These are phyloP conservation scores for Aspergillus funiculosus DNA, from an alignment of 495 filamentous ascomycete species.

Conservation along the genomic window DNA sequence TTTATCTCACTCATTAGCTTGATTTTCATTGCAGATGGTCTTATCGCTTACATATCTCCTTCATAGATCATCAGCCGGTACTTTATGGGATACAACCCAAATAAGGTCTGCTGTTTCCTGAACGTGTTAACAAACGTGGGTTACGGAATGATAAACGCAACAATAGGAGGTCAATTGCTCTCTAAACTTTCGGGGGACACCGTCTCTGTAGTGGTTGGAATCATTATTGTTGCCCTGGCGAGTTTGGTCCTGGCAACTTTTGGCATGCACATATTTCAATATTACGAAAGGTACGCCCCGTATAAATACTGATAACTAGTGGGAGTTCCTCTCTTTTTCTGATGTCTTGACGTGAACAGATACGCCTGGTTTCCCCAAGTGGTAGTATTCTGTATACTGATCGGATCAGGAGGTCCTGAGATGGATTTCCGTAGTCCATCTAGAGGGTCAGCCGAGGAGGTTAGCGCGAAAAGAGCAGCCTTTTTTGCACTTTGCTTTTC, in stretches of 20 bases:
- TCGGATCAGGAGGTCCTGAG: slow-evolving; percentile 58
- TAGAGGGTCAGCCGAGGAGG: slow-evolving; percentile 29
- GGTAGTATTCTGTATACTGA: slow-evolving; percentile 59
- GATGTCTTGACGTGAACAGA: slow-evolving; percentile 38
- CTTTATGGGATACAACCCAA: slow-evolving; percentile 74
- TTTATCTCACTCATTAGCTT: no score
- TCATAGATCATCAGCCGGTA: slow-evolving; percentile 60
- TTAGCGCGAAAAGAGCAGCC: slow-evolving; percentile 54
- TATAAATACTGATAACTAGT: not conserved
- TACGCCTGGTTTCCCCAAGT: slow-evolving; percentile 66
- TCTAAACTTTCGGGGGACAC: slow-evolving; percentile 52
- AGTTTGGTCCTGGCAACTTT: slow-evolving; percentile 63
- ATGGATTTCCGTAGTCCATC: slow-evolving; percentile 53
- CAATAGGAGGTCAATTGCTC: slow-evolving; percentile 50
- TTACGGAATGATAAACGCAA: slow-evolving; percentile 59
- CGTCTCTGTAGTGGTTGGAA: slow-evolving; percentile 62
- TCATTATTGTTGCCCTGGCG: slow-evolving; percentile 58
- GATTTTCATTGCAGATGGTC: slow-evolving; percentile 1
- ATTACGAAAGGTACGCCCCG: slow-evolving; percentile 54
- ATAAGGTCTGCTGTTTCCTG: slow-evolving; percentile 59
- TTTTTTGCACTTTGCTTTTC: slow-evolving; percentile 60
- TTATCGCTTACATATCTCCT: slow-evolving; percentile 1
- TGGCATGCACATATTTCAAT: slow-evolving; percentile 67
- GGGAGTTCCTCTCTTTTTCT: no score
- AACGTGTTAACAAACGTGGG: slow-evolving; percentile 68